Base-by-base conservation (phyloP, 2,329 filamentous ascomycete genomes). In the Xylaria sp. region DNA sequence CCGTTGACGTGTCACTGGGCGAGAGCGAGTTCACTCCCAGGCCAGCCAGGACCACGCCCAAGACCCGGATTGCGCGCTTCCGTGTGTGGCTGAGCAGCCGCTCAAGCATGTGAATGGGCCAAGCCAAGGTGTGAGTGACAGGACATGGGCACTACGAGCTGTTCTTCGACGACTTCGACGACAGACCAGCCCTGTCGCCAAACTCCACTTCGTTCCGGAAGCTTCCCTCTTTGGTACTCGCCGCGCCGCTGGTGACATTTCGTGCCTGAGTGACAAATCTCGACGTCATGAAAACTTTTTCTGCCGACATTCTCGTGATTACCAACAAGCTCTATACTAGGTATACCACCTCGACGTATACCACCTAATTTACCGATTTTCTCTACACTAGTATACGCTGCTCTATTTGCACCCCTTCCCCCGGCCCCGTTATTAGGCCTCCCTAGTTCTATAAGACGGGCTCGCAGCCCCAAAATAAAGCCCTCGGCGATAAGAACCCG, bases 161-260 rank as follows among this genome's bases (percentile, higher is more conserved):
- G 13, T 29, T 19, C 19, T 44, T 21, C n/a, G n/a, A 31, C 17
- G 25, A 41, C 47, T 29, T 35, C 44, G 35, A 49, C 27, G 21
- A 52, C 40, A 46, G 38, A 31, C 43, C 43, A 33, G 38, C n/a
- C 7, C 23, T 27, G 37, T 64, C 40, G 64, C 65, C 68, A 65
- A n/a, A n/a, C 68, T 71, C 68, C 68, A 71, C 68, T 70, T 71
- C 59, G 54, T 71, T 71, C 69, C 69, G 70, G 67, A 71, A 70
- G 61, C 62, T 67, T 72, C 60, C 69, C 67, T 60, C 63, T 70
- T 68, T 63, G 49, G 62, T 66, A 51, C 21, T 35, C 54, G 57
- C 52, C 49, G 23, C 53, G 52, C 55, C 52, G 52, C 55, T 62
- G 43, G 58, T 47, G 62, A 58, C 52, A 64, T 57, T 54, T 59